A percentile compares a stretch with the other conserved stretches of the same genome.
Conservation (phyloP, 495 filamentous ascomycete species). For the Hypoxylon lenormandii region DNA sequence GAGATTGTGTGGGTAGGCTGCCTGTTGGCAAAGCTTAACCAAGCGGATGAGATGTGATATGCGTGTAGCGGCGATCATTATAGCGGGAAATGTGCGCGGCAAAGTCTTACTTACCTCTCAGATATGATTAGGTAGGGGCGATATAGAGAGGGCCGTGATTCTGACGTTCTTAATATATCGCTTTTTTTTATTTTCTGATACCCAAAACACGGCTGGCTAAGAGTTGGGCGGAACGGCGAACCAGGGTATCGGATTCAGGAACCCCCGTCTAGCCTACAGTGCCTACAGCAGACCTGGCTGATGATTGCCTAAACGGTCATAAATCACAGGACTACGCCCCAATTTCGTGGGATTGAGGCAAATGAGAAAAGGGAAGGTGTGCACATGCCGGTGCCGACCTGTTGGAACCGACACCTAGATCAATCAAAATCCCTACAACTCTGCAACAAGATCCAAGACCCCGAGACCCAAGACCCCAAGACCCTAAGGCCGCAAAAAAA, state of each 20-base stretch:
- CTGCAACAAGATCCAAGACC: constrained; percentile 19
- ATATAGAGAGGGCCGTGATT: constrained; percentile 39
- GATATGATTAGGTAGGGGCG: not conserved
- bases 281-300: constrained; percentile 24
- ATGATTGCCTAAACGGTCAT: constrained; percentile 36
- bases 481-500: not conserved
- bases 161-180: constrained; percentile 11
- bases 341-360: constrained; percentile 9
- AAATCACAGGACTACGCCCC: constrained; percentile 29
- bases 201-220: constrained; percentile 22
- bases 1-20: no score
- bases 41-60: no score
- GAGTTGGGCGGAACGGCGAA: constrained; percentile 27
- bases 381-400: constrained; percentile 22
- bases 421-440: constrained; percentile 19
- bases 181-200: not conserved
- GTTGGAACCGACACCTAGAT: constrained; percentile 20
- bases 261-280: constrained; percentile 20
- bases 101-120: no score
- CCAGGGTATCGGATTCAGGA: constrained; percentile 46
- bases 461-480: not conserved
- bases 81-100: not conserved
- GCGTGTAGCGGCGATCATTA: not conserved
- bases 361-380: constrained; percentile 35
- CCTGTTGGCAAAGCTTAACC: no score